Base-by-base conservation (phyloP, 257 asterid species). In the Solanum medicagineum region DNA sequence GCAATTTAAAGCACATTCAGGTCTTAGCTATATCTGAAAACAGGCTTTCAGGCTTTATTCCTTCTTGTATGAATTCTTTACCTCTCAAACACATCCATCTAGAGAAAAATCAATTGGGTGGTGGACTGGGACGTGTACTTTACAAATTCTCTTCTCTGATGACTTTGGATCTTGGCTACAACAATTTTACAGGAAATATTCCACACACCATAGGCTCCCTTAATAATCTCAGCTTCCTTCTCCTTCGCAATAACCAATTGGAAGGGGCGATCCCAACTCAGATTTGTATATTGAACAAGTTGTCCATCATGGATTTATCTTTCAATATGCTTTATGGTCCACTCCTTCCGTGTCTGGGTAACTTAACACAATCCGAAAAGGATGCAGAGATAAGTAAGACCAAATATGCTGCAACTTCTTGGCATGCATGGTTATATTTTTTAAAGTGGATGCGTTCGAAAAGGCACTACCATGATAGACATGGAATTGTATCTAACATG, bases 241-340 rank as follows among this genome's bases (percentile, higher is more conserved):
- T 68, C 24, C 63, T 56, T 8, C 7, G n/a, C 24, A 3, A 56
- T 56, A 56, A 56, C 63, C 24, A 56, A 56, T 83, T 83, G 19
- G 51, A 65, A 65, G 80, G 80, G 6, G 15, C 6, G 11, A 63
- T 83, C 17, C 62, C 75, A 36, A 2, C 63, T 45, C 57, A 81
- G 32, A 3, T 81, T 16, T 81, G 84, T n/a, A 10, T 40, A n/a
- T 7, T 42, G 49, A 82, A 82, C 1, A 0, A 40, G 13, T 19
- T 82, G 7, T 59, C 75, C 13, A 60, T 82, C 29, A 26, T 82
- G 24, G 85, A 82, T 53, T 54, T 82, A 1, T 82, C 79, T n/a
- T n/a, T 12, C 2, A 82, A 63, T 24, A 42, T 11, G 68, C 29
- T 63, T 60, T 40, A 24, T 11, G 51, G 60, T n/a, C 6, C 71